phyloP scores from a whole-genome alignment of 2,329 filamentous ascomycete species.

The Sporothrix curviconia region DNA sequence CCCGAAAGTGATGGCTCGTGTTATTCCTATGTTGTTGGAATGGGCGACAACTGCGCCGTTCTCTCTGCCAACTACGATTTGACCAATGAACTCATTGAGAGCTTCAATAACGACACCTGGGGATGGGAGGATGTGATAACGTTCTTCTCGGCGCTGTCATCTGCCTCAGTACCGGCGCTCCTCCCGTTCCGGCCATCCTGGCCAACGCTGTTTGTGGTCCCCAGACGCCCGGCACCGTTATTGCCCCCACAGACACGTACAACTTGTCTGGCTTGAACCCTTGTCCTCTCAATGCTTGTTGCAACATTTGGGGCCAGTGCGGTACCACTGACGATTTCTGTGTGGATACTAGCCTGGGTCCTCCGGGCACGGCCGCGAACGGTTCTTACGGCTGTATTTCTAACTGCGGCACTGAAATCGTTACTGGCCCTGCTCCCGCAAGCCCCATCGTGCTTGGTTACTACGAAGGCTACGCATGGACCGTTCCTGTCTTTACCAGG shows the following conservation, averaged over 20 bases:
- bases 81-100: constrained; percentile 8
- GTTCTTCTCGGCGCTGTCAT: constrained; percentile 25
- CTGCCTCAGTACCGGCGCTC: constrained; percentile 30
- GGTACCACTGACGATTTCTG: constrained; percentile 40
- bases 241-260: constrained; percentile 19
- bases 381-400: constrained; percentile 33
- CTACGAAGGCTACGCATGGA: constrained; percentile 29
- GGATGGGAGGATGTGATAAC: constrained; percentile 29
- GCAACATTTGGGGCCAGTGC: constrained; percentile 38
- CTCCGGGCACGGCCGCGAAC: constrained; percentile 27
- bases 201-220: constrained; percentile 31
- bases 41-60: constrained; percentile 28
- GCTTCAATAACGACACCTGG: constrained; percentile 34
- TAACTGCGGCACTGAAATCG: constrained; percentile 34
- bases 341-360: constrained; percentile 15
- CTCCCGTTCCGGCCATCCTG: constrained; percentile 29
- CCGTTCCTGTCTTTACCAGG: constrained; percentile 28
- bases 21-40: constrained; percentile 26
- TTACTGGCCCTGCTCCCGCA: constrained; percentile 12
- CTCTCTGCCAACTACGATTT: constrained; percentile 23
- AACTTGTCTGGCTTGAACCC: constrained; percentile 24
- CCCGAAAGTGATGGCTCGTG: constrained; percentile 32
- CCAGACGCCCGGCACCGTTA: constrained; percentile 24
- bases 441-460: constrained; percentile 26
- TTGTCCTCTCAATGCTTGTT: constrained; percentile 27